These are phyloP conservation scores for Ophiostoma perfectum DNA, from an alignment of 2,329 filamentous ascomycete species.

Conservation along the genomic window DNA sequence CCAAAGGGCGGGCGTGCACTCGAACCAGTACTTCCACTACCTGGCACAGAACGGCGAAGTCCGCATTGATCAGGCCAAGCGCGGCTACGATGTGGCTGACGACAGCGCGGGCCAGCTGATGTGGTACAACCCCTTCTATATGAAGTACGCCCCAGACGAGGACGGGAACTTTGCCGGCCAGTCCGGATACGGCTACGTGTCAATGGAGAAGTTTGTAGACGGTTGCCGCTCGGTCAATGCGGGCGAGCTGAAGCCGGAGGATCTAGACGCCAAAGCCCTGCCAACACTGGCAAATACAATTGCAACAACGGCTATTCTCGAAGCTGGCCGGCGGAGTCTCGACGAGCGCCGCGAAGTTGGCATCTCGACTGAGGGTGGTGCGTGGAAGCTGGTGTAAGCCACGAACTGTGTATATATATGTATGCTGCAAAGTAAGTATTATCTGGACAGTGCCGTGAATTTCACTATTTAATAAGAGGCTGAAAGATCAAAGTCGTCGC, in stretches of 20 bases:
- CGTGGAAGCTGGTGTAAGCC: slow-evolving; percentile 58
- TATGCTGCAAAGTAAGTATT: no score
- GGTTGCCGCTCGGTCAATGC: slow-evolving; percentile 74
- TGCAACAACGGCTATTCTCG: slow-evolving; percentile 83
- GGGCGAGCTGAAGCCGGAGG: slow-evolving; percentile 63
- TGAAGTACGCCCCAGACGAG: slow-evolving; percentile 90
- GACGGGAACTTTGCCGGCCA: slow-evolving; percentile 92
- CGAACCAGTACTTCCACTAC: slow-evolving; percentile 96
- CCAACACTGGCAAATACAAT: slow-evolving; percentile 86
- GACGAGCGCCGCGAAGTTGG: slow-evolving; percentile 75
- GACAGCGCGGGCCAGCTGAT: slow-evolving; percentile 64
- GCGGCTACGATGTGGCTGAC: slow-evolving; percentile 90
- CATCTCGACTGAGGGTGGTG: slow-evolving; percentile 60
- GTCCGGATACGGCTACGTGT: slow-evolving; percentile 87
- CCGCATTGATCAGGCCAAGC: slow-evolving; percentile 80
- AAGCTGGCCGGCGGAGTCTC: slow-evolving; percentile 77
- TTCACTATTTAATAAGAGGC: no score
- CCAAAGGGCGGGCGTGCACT: slow-evolving; percentile 88
- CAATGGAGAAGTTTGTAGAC: slow-evolving; percentile 93
- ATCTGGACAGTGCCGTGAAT: no score
- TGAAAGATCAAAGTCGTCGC: no score
- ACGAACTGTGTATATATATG: background rate
- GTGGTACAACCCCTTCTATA: slow-evolving; percentile 95
- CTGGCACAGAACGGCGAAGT: slow-evolving; percentile 80
- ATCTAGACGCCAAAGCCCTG: slow-evolving; percentile 73